Base-by-base conservation (phyloP, 2,329 filamentous ascomycete genomes). In the Botrytis pseudocinerea region DNA sequence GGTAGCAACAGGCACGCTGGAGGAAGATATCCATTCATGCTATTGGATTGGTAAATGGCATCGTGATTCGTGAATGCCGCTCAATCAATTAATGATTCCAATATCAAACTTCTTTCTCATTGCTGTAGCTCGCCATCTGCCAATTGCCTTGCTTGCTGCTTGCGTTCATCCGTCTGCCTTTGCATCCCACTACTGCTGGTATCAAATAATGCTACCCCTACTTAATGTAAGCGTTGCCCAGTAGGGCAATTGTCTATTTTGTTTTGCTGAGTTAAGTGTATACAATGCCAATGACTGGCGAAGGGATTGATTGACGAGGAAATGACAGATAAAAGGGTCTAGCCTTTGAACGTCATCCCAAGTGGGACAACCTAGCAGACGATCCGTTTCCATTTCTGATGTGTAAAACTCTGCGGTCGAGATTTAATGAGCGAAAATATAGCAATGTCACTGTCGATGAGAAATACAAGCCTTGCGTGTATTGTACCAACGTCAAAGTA, bases 121-220 rank as follows among this genome's bases (percentile, higher is more conserved):
- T 35, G 42, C 42, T 48, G 20, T 65, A 51, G 44, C 44, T 18
- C 5, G 28, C 63, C 32, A 66, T 66, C 63, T 51, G 22, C 46
- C 22, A 28, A 5, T 64, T 64, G n/a, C n/a, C n/a, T n/a, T n/a
- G n/a, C n/a, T n/a, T n/a, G n/a, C n/a, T n/a, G 5, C 62, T 64
- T 64, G 9, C 62, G 35, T 6, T 12, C 62, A 64, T 28, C n/a
- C 64, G 51, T 42, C 64, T 48, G 28, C 35, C 32, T 66, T 40
- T 54, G 64, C 46, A 66, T 54, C 64, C 64, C 64, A 66, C 64
- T 66, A 54, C 46, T 54, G 63, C 63, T 66, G 22, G 44, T 12
- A 66, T 51, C 22, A 51, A 66, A 66, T 51, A 66, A 66, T 66
- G 32, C 42, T n/a, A 66, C 63, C 63, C 46, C 25, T 40, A 66